Evolutionary conservation across 106 monocot species (phyloP).

Genomic region (Vanilla planifolia): DNA sequence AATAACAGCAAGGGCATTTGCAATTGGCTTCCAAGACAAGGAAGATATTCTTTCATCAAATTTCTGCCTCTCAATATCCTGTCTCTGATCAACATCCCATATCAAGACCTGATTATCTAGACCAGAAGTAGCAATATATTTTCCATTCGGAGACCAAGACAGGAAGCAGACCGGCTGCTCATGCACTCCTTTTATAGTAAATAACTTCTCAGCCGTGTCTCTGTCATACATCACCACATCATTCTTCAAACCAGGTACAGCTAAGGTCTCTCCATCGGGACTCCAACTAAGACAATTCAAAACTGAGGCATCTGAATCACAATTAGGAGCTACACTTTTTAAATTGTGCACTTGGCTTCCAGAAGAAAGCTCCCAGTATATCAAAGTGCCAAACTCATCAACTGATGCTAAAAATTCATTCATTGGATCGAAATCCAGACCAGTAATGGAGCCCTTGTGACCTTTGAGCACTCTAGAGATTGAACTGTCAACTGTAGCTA

Average conservation of each 20-base stretch:
- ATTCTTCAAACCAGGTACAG: conserved; percentile 90
- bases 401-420: conserved; percentile 86
- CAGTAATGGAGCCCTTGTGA: conserved; percentile 75
- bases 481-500: conserved; percentile 80
- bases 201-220: conserved; percentile 82
- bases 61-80: conserved; percentile 92
- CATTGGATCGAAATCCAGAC: conserved; percentile 80
- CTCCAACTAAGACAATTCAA: conserved; percentile 74
- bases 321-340: conserved; percentile 61
- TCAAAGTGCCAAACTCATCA: conserved; percentile 72
- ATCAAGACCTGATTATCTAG: conserved; percentile 81
- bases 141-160: conserved; percentile 98
- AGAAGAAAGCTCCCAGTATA: conserved; percentile 84
- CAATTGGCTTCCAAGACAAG: conserved; percentile 79
- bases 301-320: conserved; percentile 43
- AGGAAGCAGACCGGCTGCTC: conserved; percentile 61
- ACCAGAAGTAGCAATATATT: conserved; percentile 78
- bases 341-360: conserved; percentile 64
- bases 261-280: conserved; percentile 85
- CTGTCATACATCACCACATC: conserved; percentile 96
- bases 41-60: conserved; percentile 71
- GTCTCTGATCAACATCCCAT: conserved; percentile 89
- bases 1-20: conserved; percentile 81
- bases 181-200: conserved; percentile 86
- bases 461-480: conserved; percentile 91